Percentiles rank a stretch among this genome's conserved stretches.
These are phyloP conservation scores for Ophiostoma sp. DNA, from an alignment of 2,329 filamentous ascomycete genomes.

Conservation along the genomic window DNA sequence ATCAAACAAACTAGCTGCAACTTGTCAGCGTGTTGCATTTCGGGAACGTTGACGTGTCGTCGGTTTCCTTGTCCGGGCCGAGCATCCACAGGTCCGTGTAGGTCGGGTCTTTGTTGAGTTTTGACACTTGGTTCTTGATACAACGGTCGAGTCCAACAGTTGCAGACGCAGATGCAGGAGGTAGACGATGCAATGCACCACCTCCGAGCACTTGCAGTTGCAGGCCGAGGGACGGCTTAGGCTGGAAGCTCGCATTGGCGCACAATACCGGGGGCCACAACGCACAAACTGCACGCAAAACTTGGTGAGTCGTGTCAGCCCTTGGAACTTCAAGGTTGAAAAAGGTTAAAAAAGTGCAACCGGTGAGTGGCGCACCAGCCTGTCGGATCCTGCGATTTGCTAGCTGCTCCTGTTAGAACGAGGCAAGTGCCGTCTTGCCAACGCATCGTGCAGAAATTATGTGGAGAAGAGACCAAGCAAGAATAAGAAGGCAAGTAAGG, in stretches of 20 bases:
- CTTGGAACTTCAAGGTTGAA: background rate
- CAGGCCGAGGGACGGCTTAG: conserved; percentile 17
- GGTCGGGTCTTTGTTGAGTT: background rate
- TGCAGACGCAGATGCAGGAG: background rate
- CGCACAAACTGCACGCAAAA: background rate
- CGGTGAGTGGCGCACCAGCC: conserved; percentile 21
- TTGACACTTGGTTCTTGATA: background rate
- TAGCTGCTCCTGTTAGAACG: conserved; percentile 30
- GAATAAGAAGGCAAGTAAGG: conserved; percentile 28
- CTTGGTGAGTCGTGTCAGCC: conserved; percentile 11
- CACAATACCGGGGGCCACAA: conserved; percentile 3
- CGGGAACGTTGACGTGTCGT: background rate
- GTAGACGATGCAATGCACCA: background rate
- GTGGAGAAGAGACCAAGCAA: conserved; percentile 35
- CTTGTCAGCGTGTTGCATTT: background rate
- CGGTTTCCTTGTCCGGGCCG: background rate
- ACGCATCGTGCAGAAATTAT: conserved; percentile 41
- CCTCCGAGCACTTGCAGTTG: conserved; percentile 12
- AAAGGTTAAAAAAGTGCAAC: background rate
- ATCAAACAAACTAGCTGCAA: background rate
- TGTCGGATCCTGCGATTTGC: conserved; percentile 30
- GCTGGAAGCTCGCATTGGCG: background rate
- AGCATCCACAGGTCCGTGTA: background rate
- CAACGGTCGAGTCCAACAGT: background rate
- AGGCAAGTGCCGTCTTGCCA: conserved; percentile 36